Evolutionary conservation across 768 basidiomycete genomes (phyloP).

Genomic region (Xerocomellus amylosporus): DNA sequence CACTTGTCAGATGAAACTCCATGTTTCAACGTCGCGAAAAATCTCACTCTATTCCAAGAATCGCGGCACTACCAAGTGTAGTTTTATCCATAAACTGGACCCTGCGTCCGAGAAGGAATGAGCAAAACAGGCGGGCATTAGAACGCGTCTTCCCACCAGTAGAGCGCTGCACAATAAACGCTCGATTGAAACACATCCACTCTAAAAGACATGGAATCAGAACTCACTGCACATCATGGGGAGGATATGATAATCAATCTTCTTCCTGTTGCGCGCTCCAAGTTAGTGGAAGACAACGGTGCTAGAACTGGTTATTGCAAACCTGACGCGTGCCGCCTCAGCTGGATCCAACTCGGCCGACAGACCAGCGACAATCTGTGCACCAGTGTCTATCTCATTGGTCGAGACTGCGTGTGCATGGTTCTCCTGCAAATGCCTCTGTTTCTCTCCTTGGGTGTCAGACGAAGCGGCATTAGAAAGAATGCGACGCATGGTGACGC

Average conservation of each 20-base stretch:
- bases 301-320: not conserved
- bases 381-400: slow-evolving; percentile 60
- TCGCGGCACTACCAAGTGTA: slow-evolving; percentile 63
- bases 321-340: slow-evolving; percentile 55
- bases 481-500: not conserved
- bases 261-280: slow-evolving; percentile 35
- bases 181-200: not conserved
- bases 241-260: slow-evolving; percentile 66
- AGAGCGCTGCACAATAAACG: slow-evolving; percentile 41
- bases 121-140: not conserved
- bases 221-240: slow-evolving; percentile 71
- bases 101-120: slow-evolving; percentile 33
- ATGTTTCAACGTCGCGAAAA: not conserved
- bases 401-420: slow-evolving; percentile 33
- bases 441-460: slow-evolving; percentile 15
- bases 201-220: not conserved
- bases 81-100: slow-evolving; percentile 82
- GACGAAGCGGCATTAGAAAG: slow-evolving; percentile 10
- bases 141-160: slow-evolving; percentile 38
- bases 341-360: slow-evolving; percentile 45
- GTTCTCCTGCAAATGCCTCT: not conserved
- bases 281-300: not conserved
- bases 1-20: not conserved
- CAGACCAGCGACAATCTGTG: slow-evolving; percentile 50
- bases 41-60: slow-evolving; percentile 64